Evolutionary conservation across 2,329 filamentous ascomycete species (phyloP), one percentile per base, ranked within the genome.

Genomic region (Scedosporium minutisporum): DNA sequence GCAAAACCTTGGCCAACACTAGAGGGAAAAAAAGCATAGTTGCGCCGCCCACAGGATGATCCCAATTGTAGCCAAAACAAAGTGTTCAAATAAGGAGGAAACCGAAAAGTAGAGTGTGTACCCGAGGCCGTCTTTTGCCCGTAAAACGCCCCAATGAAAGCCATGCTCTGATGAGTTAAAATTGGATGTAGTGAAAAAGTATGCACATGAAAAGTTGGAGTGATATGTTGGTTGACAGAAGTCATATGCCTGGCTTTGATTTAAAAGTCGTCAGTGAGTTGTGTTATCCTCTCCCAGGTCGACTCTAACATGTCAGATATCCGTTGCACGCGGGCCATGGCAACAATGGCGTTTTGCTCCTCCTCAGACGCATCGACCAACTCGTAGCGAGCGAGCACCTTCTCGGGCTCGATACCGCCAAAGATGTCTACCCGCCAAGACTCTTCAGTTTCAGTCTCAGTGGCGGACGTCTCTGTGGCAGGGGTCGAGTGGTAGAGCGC

Each of bases 381-480:
- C 66, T 89, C 83, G 68, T 83, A 85, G 58, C 83, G 80, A 14
- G 83, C 76, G 58, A 85, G 76, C 2, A 81, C 75, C 79, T 93
- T 93, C 68, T 89, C 86, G 1, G 82, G 71, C 64, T 82, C 77
- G 64, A 89, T 76, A 44, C 81, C 82, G 57, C 80, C 81, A 57
- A 83, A 80, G 65, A 82, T 73, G 66, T 78, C 71, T 64, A 75
- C 63, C 65, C 74, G 64, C 51, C 72, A 69, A 61, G 80, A 71
- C 42, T 69, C 71, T 12, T 79, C 79, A 18, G 76, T 74, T 63
- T 81, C 75, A 27, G 80, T 64, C 64, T 80, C 76, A 53, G 72
- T 72, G 67, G 72, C 72, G 67, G 4, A 71, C 63, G 55, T 70
- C 62, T 6, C 51, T 3, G 51, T 23, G 51, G 69, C 64, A 1